These are phyloP conservation scores for Isatis lusitanica DNA, from an alignment of 441 rosid species.

Conservation along the genomic window DNA sequence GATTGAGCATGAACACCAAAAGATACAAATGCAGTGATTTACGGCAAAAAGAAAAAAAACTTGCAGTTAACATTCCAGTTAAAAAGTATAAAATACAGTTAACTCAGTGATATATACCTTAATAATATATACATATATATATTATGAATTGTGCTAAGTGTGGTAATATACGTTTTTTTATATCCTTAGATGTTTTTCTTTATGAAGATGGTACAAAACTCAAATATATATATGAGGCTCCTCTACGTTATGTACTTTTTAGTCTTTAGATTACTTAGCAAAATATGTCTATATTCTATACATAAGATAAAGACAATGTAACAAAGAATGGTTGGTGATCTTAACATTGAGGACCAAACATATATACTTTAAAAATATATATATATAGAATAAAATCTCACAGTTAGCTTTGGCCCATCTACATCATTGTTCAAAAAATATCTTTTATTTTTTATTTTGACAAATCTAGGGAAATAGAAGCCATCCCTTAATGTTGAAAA, in stretches of 20 bases:
- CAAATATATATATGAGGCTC: background rate
- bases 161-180: background rate
- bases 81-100: background rate
- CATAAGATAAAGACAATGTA: constrained; percentile 31
- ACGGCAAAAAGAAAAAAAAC: background rate
- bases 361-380: constrained; percentile 18
- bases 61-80: background rate
- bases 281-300: background rate
- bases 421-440: constrained; percentile 20
- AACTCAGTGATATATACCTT: background rate
- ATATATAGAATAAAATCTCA: constrained; percentile 28
- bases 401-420: constrained; percentile 21
- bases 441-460: background rate
- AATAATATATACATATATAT: background rate
- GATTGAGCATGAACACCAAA: background rate
- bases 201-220: background rate
- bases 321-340: constrained; percentile 33
- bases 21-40: background rate
- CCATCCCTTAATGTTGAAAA: constrained; percentile 33
- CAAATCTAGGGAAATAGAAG: constrained; percentile 9
- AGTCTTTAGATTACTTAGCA: background rate
- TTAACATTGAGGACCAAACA: constrained; percentile 26
- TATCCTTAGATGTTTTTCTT: background rate
- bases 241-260: background rate
- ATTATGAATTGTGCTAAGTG: background rate